Conservation (phyloP, 2,329 filamentous ascomycete genomes). For the Monosporascus sp. region DNA sequence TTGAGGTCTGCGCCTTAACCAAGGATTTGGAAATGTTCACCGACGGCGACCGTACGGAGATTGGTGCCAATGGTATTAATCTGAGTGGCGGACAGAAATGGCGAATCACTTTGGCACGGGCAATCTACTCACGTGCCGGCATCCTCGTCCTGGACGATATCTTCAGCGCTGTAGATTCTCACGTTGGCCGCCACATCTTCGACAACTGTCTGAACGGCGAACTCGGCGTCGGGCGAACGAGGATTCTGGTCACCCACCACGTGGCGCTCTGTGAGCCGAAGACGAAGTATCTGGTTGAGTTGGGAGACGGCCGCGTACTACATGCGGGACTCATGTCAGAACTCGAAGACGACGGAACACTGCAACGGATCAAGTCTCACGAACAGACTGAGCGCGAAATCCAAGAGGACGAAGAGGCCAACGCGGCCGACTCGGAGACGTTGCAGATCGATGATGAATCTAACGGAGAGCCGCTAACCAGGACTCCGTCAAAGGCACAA, state of each 20-base stretch:
- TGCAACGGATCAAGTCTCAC: slow-evolving; percentile 53
- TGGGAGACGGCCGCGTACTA: slow-evolving; percentile 62
- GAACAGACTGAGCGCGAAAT: slow-evolving; percentile 42
- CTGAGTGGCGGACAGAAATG: slow-evolving; percentile 80
- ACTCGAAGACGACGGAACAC: slow-evolving; percentile 50
- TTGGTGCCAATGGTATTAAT: slow-evolving; percentile 81
- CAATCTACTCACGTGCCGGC: slow-evolving; percentile 72
- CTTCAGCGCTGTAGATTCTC: slow-evolving; percentile 76
- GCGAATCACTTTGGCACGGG: slow-evolving; percentile 74
- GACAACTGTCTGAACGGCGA: slow-evolving; percentile 70
- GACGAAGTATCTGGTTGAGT: slow-evolving; percentile 68
- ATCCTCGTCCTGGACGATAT: slow-evolving; percentile 78
- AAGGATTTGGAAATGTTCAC: slow-evolving; percentile 73
- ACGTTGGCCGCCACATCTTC: slow-evolving; percentile 74
- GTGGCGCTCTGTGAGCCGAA: slow-evolving; percentile 64
- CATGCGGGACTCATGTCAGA: slow-evolving; percentile 62
- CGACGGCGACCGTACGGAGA: slow-evolving; percentile 74
- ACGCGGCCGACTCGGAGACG: slow-evolving; percentile 50
- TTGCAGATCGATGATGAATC: slow-evolving; percentile 35
- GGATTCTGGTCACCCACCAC: slow-evolving; percentile 78
- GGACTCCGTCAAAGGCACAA: slow-evolving; percentile 41
- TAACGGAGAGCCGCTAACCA: slow-evolving; percentile 39
- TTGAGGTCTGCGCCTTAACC: slow-evolving; percentile 66
- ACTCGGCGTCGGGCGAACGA: slow-evolving; percentile 62
- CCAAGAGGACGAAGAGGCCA: slow-evolving; percentile 44